Percentiles rank a stretch among this genome's conserved stretches.
Evolutionary conservation across 2,329 filamentous ascomycete species (phyloP).

Genomic region (Trichophyton schoenleinii): DNA sequence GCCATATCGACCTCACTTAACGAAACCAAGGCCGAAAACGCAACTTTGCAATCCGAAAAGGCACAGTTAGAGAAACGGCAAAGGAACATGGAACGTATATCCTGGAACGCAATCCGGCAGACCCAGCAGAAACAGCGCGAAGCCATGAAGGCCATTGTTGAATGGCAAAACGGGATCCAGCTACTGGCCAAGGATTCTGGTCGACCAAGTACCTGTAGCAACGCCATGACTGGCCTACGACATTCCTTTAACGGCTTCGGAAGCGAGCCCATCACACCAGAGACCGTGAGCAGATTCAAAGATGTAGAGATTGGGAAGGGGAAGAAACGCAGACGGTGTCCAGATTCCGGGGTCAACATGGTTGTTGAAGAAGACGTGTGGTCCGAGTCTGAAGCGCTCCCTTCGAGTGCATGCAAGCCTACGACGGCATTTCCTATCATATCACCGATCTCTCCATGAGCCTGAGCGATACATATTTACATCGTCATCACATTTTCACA

Average conservation of each 20-base stretch:
- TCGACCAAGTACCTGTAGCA: background rate
- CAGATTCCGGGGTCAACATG: conserved; percentile 32
- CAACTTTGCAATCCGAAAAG: conserved; percentile 26
- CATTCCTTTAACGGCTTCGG: conserved; percentile 14
- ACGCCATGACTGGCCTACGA: background rate
- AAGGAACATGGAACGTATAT: conserved; percentile 24
- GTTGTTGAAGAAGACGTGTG: conserved; percentile 23
- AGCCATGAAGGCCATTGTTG: conserved; percentile 16
- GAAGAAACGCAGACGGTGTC: conserved; percentile 22
- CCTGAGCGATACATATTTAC: background rate
- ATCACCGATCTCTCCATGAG: background rate
- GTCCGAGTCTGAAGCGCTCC: conserved; percentile 7
- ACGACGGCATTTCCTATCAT: background rate
- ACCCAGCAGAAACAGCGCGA: conserved; percentile 27
- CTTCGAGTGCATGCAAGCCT: conserved; percentile 2
- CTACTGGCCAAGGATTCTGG: conserved; percentile 12
- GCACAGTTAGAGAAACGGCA: conserved; percentile 27
- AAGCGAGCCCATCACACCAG: conserved; percentile 34
- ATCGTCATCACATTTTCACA: background rate
- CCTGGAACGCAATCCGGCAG: conserved; percentile 27
- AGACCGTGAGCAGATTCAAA: conserved; percentile 30
- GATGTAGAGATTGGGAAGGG: conserved; percentile 31
- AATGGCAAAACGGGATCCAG: conserved; percentile 13
- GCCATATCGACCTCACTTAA: conserved; percentile 30
- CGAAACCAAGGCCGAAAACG: conserved; percentile 24